Base-by-base conservation (phyloP, 352 stramenopile genomes). In the Phytopythium chamaehyphon region DNA sequence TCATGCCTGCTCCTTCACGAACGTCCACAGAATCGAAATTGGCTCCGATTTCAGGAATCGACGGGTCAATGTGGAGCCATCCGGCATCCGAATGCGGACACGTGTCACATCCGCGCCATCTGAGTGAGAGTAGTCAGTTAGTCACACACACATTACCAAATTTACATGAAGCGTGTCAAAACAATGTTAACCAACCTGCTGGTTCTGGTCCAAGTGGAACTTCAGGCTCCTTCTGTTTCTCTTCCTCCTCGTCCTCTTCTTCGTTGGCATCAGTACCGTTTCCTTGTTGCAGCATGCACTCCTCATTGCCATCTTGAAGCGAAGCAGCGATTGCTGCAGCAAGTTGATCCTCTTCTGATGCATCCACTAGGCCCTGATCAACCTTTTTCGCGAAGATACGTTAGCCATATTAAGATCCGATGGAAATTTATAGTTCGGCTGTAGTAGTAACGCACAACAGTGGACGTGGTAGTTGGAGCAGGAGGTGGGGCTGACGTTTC, bases 311-410 rank as follows among this genome's bases (percentile, higher is more conserved):
- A 35, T 69, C 65, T 60, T 90, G 64, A 60, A 93, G 64, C 10
- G 83, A 94, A 9, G 78, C 83, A 16, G 78, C 83, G 28, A 94
- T 94, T 15, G 83, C 83, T 44, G 81, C 81, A 44, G 78, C 79
- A 12, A 94, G 53, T 45, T 94, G 75, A 28, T 90, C 80, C 16
- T 91, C 81, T 66, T 91, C 83, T 0, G 76, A 84, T 1, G 68
- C 73, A 36, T 88, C 77, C 36, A 69, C 73, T 43, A 88, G 82
- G 40, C 58, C 54, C 18, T 62, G 39, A 55, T 67, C 22, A 21
- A 19, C 16, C 44, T 50, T 14, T 18, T 12, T 2, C 31, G 2
- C 26, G 1, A 14, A 14, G 40, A n/a, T 22, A 46, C n/a, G n/a
- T n/a, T n/a, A n/a, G n/a, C n/a, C n/a, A n/a, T n/a, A n/a, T n/a